Evolutionary conservation across 441 rosid genomes (phyloP), one percentile per base, ranked within the genome.

Genomic region (Pelargonium citronellum): DNA sequence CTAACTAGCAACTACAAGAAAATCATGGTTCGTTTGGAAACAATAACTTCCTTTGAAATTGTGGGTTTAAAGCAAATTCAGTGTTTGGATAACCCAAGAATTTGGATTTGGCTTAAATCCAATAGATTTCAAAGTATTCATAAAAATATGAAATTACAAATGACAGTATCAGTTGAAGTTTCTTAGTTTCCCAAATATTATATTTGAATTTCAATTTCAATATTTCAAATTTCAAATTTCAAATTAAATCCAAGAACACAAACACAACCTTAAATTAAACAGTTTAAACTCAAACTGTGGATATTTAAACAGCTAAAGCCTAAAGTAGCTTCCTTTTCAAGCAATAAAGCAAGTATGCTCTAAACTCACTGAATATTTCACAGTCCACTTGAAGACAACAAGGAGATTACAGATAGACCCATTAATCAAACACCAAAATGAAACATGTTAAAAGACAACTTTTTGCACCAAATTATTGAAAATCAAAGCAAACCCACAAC

Each of bases 251-350:
- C 8, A 37, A 37, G 24, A 60, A 60, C 9, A 9, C 6, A 61
- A 61, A 61, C 41, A 24, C 39, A 61, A 30, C 39, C 27, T 22
- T 37, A 37, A 37, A 37, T 37, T 5, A 37, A 11, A 44, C 11
- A 44, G n/a, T 44, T 44, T 0, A 22, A 61, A 61, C 65, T 61
- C 7, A 61, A 61, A 22, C 0, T 9, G 13, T 20, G 64, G 64
- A 13, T 6, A 22, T 60, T 3, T 22, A 60, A 60, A 60, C 64
- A 60, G 39, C 15, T 24, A 4, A 19, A 10, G 4, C 47, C 2
- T 60, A 62, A 24, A 63, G 34, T 27, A 63, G 66, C 66, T 63
- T 30, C 43, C 43, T 24, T 27, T 61, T 61, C 6, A 61, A 57
- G 62, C 41, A 61, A 19, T 61, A 63, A 63, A 63, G 44, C 41